Evolutionary conservation across 2,329 filamentous ascomycete species (phyloP), one percentile per base, ranked within the genome.

Genomic region (Tolypocladium album): DNA sequence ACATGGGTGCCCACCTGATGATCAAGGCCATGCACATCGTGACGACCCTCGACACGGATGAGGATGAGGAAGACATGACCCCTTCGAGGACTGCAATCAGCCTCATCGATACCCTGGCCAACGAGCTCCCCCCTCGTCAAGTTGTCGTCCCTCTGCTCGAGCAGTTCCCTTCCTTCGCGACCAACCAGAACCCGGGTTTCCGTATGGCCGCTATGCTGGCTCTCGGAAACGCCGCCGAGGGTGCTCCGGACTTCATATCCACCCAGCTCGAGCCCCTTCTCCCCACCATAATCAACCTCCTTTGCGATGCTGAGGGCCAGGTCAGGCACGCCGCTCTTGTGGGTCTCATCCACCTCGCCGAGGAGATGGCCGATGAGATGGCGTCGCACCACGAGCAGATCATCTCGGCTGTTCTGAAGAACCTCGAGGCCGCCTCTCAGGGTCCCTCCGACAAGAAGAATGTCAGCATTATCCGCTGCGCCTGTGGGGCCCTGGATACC

Each of bases 231-330:
- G 93, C 90, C 67, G 93, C 96, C 58, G 94, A 97, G 79, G 94
- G 94, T 67, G 93, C 94, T 38, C 94, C 94, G 20, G 94, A 99
- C 74, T 99, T 97, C 76, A 92, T 97, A 70, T 91, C 90, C 64
- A 96, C 92, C 24, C 94, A 99, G 76, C 84, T 97, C 63, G 82
- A 88, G 69, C 84, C 88, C 65, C 88, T 97, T 65, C 85, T 97
- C 72, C 94, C 94, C 56, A 82, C 90, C 67, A 86, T 97, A 61
- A 81, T 97, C 61, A 86, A 85, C 69, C 82, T 97, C 11, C 84
- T 99, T 45, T 82, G 91, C 70, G 94, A 99, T 71, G 79, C 84
- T n/a, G 89, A 95, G 66, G 82, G 86, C 66, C 86, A 87, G 67
- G 94, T 99, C 61, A 87, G 94, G 62, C 89, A 92, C 72, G 91